Percentiles rank a stretch among this genome's conserved stretches.
These are phyloP conservation scores for Sonneratia alba DNA, from an alignment of 345 rosid genomes.

Conservation along the genomic window DNA sequence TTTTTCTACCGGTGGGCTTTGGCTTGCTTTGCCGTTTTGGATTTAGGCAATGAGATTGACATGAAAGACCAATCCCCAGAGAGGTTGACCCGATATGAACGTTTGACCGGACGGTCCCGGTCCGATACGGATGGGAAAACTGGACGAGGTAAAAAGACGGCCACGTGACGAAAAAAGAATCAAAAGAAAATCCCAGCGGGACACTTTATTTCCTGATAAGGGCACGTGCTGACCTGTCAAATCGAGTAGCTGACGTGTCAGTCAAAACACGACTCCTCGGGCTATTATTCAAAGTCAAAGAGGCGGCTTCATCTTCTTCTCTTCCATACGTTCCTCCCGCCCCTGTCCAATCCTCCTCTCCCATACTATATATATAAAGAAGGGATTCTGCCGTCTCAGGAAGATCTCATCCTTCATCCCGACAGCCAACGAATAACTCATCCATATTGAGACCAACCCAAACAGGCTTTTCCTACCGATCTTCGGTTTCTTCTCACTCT, in stretches of 20 bases:
- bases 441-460: not conserved
- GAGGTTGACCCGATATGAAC: no score
- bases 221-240: not conserved
- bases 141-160: no score
- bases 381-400: not conserved
- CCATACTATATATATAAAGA: not conserved
- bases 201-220: not conserved
- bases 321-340: no score
- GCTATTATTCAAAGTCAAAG: constrained; percentile 7
- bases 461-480: not conserved
- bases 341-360: not conserved
- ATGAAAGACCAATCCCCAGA: no score
- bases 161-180: no score
- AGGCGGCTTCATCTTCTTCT: not conserved
- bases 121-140: no score
- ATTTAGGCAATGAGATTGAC: no score
- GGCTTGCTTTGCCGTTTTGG: no score
- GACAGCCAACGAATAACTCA: not conserved
- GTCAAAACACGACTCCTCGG: not conserved
- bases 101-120: no score
- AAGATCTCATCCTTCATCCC: not conserved
- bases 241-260: not conserved
- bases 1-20: no score
- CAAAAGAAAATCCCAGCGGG: no score
- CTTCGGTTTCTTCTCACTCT: not conserved